phyloP scores from a whole-genome alignment of 257 asterid genomes.

The Knoxia roxburghii region DNA sequence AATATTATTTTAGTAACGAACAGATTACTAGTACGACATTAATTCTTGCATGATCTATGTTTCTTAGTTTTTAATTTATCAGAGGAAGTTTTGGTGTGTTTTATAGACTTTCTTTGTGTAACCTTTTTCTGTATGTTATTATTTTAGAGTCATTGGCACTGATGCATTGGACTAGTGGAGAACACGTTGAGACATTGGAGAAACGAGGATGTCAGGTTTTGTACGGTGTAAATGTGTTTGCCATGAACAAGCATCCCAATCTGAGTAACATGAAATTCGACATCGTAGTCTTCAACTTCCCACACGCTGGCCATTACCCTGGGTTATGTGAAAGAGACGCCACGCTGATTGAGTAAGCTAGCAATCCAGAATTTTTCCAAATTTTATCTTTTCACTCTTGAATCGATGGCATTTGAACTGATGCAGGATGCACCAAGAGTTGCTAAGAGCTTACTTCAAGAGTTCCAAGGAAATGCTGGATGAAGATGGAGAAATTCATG shows the following conservation, averaged over 20 bases:
- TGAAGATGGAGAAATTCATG: constrained; percentile 19
- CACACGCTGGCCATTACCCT: constrained; percentile 18
- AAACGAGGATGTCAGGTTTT: constrained; percentile 3
- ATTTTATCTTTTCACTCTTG: not conserved
- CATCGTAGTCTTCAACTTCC: constrained; percentile 17
- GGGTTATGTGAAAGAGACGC: not conserved
- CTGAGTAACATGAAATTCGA: constrained; percentile 12
- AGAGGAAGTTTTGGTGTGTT: too few relatives aligned
- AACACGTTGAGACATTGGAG: constrained; percentile 7
- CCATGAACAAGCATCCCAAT: constrained; percentile 7
- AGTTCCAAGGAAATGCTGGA: constrained; percentile 7
- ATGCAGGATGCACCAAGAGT: constrained; percentile 8
- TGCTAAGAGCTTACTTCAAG: constrained; percentile 15
- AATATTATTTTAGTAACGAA: too few relatives aligned
- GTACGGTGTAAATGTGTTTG: constrained; percentile 11
- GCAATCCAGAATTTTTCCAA: not conserved
- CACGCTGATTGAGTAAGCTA: constrained; percentile 8
- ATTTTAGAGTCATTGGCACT: not conserved
- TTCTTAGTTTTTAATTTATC: too few relatives aligned
- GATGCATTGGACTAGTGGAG: constrained; percentile 10
- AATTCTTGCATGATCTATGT: too few relatives aligned
- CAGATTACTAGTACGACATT: too few relatives aligned
- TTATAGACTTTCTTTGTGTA: not conserved
- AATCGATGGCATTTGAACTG: too few relatives aligned
- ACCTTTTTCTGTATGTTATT: not conserved